Conservation (phyloP, 2,329 filamentous ascomycete genomes). For the Sarocladium kiliense region DNA sequence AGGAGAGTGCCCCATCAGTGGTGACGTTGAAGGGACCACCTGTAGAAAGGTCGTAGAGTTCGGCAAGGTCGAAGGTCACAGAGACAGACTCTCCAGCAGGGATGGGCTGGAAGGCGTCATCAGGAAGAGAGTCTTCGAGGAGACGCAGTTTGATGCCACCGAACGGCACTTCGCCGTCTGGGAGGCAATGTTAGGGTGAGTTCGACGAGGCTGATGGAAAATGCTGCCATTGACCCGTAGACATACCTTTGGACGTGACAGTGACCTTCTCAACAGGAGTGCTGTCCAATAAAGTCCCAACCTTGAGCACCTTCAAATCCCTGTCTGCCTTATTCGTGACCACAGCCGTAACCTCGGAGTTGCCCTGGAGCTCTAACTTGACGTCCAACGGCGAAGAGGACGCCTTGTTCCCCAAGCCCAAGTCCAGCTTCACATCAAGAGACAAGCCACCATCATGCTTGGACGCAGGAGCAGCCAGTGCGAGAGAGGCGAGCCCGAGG, state of each 20-base stretch:
- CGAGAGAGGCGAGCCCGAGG: slow-evolving; percentile 21
- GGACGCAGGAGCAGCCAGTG: slow-evolving; percentile 18
- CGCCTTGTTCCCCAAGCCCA: neutral
- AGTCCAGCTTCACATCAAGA: neutral
- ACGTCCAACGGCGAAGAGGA: slow-evolving; percentile 26
- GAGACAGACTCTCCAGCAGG: slow-evolving; percentile 39
- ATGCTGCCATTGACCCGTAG: too few species aligned
- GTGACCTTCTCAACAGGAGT: slow-evolving; percentile 43
- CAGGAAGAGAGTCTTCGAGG: slow-evolving; percentile 32
- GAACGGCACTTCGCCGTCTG: slow-evolving; percentile 33
- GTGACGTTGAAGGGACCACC: slow-evolving; percentile 49
- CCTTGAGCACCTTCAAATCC: slow-evolving; percentile 41
- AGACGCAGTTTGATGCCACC: slow-evolving; percentile 43
- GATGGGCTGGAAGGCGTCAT: slow-evolving; percentile 41
- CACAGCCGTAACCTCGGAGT: slow-evolving; percentile 39
- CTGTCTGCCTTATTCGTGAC: slow-evolving; percentile 43
- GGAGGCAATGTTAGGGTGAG: neutral
- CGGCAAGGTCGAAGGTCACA: slow-evolving; percentile 43
- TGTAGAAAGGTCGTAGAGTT: slow-evolving; percentile 40
- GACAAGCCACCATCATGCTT: neutral
- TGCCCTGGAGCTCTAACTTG: slow-evolving; percentile 37
- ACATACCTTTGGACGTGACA: slow-evolving; percentile 35
- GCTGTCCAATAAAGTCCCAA: slow-evolving; percentile 42
- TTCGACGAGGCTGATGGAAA: too few species aligned
- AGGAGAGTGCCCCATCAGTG: slow-evolving; percentile 47